Evolutionary conservation across 768 basidiomycete species (phyloP), one percentile per base, ranked within the genome.

Genomic region (Auricularia sp.): DNA sequence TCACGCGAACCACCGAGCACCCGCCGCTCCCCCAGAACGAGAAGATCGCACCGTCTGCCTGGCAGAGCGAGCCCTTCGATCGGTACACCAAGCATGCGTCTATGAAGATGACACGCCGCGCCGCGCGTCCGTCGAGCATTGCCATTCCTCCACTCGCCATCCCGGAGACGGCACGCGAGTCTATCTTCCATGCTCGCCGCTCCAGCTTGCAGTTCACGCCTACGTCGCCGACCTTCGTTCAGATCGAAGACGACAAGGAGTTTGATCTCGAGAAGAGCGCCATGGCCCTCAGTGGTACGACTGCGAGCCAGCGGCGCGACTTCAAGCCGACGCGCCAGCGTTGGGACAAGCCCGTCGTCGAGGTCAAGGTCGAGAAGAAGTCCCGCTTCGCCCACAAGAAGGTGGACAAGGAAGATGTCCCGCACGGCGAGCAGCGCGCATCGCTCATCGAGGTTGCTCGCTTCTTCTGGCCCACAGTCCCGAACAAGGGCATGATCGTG

Each of bases 181-280:
- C 39, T 45, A 14, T 7, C 13, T 37, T 35, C 35, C 21, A 35
- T 8, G n/a, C 36, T 34, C 61, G 37, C 44, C 65, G 61, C 11
- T n/a, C 77, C 65, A 89, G 88, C 67, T 73, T 90, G n/a, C 89
- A 85, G 65, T 86, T 88, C 74, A 83, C 85, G 0, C 86, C 88
- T 0, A 78, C 78, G 0, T 81, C 82, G 0, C 80, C 84, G 1
- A 75, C 77, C 0, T 74, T 77, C 47, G 68, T 65, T 69, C 3
- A 54, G 75, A 68, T 65, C 54, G 69, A 66, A 66, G 67, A 70
- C 34, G 70, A 71, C 61, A 67, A 65, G 3, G 69, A 71, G 36
- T 68, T 71, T 21, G 70, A 70, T 29, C 29, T 61, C 45, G 71
- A 69, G 47, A 70, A 68, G 66, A 66, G 67, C 14, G 79, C 76